Base-by-base conservation (phyloP, 2,329 filamentous ascomycete genomes). In the Thelonectria rubi region DNA sequence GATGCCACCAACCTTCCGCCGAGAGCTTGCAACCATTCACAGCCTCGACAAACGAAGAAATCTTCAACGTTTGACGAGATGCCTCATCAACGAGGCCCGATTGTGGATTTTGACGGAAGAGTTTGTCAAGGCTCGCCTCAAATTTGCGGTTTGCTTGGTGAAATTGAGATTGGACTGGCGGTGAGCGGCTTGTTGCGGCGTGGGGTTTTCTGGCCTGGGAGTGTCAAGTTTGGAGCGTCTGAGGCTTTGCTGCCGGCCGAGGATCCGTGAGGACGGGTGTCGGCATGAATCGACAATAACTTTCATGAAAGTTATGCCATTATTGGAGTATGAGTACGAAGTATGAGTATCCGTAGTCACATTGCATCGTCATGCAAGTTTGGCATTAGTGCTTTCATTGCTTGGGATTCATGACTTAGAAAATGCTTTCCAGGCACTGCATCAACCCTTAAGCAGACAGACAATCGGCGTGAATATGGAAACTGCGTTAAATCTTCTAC, bases 51-150 rank as follows among this genome's bases (percentile, higher is more conserved):
- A 21, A 40, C 17, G 18, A 46, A 37, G 39, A 46, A 60, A 30
- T 8, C 42, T 14, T 40, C 8, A 30, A n/a, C 43, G 32, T 3
- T 15, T 21, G n/a, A 11, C 42, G 8, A 49, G 59, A 60, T 57
- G 63, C 61, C 57, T 62, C 43, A 20, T n/a, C 24, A 17, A 21
- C 10, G 15, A 40, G 51, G 50, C 57, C 43, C 6, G 45, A 37
- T 9, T 49, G 50, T 54, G 50, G 43, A 18, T 26, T 24, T 52
- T 15, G 14, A n/a, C n/a, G 5, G 17, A 6, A 32, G 24, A 20
- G 24, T 51, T 14, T 40, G 12, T 37, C 34, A 11, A 37, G 34
- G 11, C 26, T 46, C 32, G 49, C 49, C 17, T 45, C 26, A 37
- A 37, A 12, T 60, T 56, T 58, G 24, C 43, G 17, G 34, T 51